These are phyloP conservation scores for Mycena citricolor DNA, from an alignment of 1,284 basidiomycete species.

Conservation along the genomic window DNA sequence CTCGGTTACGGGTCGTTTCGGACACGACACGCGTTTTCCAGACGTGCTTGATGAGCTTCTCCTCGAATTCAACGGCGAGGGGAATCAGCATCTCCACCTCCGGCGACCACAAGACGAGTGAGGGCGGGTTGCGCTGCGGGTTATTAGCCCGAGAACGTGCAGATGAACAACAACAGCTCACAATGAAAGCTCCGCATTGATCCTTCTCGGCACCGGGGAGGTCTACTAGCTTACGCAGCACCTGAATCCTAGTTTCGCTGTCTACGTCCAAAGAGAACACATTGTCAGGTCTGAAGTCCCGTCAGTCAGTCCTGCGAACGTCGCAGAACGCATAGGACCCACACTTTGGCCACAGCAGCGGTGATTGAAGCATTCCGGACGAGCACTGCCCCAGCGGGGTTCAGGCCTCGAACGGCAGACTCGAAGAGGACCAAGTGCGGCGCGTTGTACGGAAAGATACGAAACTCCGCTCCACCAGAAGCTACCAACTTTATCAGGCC, in stretches of 20 bases:
- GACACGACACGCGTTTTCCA: constrained; percentile 53
- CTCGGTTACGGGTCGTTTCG: constrained; percentile 30
- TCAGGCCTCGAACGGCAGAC: constrained; percentile 68
- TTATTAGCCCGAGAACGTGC: constrained; percentile 1
- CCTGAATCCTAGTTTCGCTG: constrained; percentile 68
- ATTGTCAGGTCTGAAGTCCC: constrained; percentile 40
- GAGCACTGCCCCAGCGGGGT: constrained; percentile 81
- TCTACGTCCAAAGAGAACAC: constrained; percentile 66
- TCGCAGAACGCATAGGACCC: constrained; percentile 27
- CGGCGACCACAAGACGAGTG: constrained; percentile 79
- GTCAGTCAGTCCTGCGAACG: constrained; percentile 39
- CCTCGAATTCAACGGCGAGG: constrained; percentile 73
- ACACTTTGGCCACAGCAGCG: constrained; percentile 74
- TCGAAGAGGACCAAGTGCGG: constrained; percentile 68
- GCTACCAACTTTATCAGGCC: no score
- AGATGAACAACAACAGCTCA: constrained; percentile 36
- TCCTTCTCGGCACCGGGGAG: constrained; percentile 80
- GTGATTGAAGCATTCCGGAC: constrained; percentile 77
- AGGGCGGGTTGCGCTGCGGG: constrained; percentile 66
- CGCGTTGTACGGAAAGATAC: constrained; percentile 75
- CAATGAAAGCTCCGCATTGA: constrained; percentile 82
- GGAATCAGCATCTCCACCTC: constrained; percentile 70
- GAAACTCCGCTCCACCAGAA: constrained; percentile 42
- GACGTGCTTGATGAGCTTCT: constrained; percentile 75
- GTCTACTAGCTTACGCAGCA: constrained; percentile 65